These are phyloP conservation scores for Cymodocea nodosa DNA, from an alignment of 116 monocot species.

Conservation along the genomic window DNA sequence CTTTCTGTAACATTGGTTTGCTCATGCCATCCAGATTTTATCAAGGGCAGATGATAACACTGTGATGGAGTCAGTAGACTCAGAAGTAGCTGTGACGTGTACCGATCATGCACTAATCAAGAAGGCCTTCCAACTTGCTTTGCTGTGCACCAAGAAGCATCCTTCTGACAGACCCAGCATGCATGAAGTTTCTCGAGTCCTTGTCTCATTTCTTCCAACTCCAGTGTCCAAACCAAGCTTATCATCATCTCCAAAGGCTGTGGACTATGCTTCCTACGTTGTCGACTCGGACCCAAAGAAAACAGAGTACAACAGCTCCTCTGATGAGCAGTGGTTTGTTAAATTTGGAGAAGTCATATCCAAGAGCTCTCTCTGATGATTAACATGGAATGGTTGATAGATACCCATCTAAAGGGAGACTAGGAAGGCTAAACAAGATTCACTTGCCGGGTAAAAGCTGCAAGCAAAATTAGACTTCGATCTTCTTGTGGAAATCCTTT, in stretches of 20 bases:
- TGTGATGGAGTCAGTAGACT: constrained; percentile 90
- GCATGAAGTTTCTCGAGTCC: constrained; percentile 72
- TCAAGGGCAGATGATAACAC: constrained; percentile 87
- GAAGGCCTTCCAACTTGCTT: constrained; percentile 83
- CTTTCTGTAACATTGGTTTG: neutral
- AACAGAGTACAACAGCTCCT: constrained; percentile 34
- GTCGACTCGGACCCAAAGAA: constrained; percentile 10
- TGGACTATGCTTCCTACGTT: constrained; percentile 30
- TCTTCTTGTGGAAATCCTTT: neutral
- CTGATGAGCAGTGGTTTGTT: constrained; percentile 72
- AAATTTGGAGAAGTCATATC: constrained; percentile 92
- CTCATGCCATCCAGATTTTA: constrained; percentile 38
- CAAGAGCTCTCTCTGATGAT: constrained; percentile 27
- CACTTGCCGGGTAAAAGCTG: neutral
- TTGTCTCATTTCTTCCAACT: constrained; percentile 55
- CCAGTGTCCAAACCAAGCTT: constrained; percentile 22
- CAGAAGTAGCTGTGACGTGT: constrained; percentile 81
- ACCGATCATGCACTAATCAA: constrained; percentile 45
- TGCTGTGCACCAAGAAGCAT: constrained; percentile 83
- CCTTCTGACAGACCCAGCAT: constrained; percentile 67
- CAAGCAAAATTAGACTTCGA: neutral
- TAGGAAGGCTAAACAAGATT: neutral
- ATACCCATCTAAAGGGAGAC: neutral
- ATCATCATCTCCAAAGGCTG: constrained; percentile 12
- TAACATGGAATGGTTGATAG: neutral